Percentiles rank a stretch among this genome's conserved stretches.
phyloP scores from a whole-genome alignment of 2,329 filamentous ascomycete genomes.

The Botrytis paeoniae region DNA sequence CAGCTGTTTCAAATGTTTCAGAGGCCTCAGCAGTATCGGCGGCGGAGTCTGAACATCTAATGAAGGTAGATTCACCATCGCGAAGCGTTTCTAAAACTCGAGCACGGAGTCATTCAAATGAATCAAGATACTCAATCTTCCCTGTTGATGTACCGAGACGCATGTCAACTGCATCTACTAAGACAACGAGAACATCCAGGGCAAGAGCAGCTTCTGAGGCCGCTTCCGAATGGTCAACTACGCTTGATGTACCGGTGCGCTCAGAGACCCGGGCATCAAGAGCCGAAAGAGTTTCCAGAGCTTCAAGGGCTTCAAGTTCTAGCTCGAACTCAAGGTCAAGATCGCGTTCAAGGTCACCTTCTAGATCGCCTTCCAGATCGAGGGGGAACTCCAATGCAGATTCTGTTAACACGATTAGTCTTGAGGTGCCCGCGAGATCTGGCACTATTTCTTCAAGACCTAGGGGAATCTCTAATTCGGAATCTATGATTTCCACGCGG shows the following conservation, averaged over 20 bases:
- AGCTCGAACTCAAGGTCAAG: neutral
- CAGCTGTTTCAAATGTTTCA: neutral
- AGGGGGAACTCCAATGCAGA: constrained; percentile 9
- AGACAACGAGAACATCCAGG: constrained; percentile 1
- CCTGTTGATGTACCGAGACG: constrained; percentile 4
- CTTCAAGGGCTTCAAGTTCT: neutral
- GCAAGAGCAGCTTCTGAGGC: constrained; percentile 4
- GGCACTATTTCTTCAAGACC: neutral
- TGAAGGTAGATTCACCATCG: neutral
- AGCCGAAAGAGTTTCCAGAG: neutral
- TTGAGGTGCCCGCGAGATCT: neutral
- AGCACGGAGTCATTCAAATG: constrained; percentile 6
- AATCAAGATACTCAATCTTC: constrained; percentile 16
- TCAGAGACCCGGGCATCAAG: neutral
- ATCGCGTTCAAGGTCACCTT: neutral
- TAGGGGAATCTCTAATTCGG: constrained; percentile 11
- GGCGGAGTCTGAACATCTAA: neutral
- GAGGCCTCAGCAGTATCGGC: neutral
- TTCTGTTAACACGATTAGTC: neutral
- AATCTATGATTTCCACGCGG: neutral
- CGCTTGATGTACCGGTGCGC: constrained; percentile 1
- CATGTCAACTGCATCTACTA: constrained; percentile 5
- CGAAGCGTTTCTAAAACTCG: neutral
- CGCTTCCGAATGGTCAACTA: constrained; percentile 9
- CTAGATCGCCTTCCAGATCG: neutral